phyloP scores from a whole-genome alignment of 2,329 filamentous ascomycete genomes.

The Xylariales sp. region DNA sequence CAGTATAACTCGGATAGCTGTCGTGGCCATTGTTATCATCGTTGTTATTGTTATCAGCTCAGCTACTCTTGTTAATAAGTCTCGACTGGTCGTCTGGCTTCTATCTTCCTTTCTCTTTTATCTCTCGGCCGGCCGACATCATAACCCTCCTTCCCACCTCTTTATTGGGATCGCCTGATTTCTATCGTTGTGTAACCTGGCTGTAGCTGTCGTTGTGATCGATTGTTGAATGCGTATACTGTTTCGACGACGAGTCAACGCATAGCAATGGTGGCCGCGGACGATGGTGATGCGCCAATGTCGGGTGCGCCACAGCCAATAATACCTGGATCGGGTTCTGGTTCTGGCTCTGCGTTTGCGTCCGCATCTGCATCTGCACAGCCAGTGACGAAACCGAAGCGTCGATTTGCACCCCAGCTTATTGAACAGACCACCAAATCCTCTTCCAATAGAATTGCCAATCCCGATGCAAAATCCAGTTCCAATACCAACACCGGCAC shows the following conservation, averaged over 20 bases:
- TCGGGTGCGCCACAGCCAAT: constrained; percentile 40
- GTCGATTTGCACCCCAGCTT: constrained; percentile 51
- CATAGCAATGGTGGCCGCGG: constrained; percentile 42
- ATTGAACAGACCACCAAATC: constrained; percentile 50
- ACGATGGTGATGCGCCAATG: constrained; percentile 46
- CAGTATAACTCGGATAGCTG: background rate
- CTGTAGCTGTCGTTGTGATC: constrained; percentile 3
- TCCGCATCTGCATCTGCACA: constrained; percentile 32
- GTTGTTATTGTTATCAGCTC: constrained; percentile 11
- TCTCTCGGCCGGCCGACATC: background rate
- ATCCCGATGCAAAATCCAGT: background rate
- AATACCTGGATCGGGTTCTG: constrained; percentile 15
- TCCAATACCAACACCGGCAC: background rate
- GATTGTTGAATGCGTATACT: background rate
- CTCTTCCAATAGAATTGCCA: constrained; percentile 41
- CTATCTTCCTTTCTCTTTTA: background rate
- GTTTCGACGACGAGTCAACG: constrained; percentile 16
- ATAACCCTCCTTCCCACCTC: background rate
- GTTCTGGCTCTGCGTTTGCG: constrained; percentile 19
- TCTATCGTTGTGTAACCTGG: background rate
- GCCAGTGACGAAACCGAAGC: constrained; percentile 46
- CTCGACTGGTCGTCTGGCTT: background rate
- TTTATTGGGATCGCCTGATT: constrained; percentile 7
- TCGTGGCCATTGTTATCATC: constrained; percentile 8
- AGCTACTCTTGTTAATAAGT: background rate